Evolutionary conservation across 164 flowering plant genomes (phyloP).

Genomic region (Pachysandra terminalis): DNA sequence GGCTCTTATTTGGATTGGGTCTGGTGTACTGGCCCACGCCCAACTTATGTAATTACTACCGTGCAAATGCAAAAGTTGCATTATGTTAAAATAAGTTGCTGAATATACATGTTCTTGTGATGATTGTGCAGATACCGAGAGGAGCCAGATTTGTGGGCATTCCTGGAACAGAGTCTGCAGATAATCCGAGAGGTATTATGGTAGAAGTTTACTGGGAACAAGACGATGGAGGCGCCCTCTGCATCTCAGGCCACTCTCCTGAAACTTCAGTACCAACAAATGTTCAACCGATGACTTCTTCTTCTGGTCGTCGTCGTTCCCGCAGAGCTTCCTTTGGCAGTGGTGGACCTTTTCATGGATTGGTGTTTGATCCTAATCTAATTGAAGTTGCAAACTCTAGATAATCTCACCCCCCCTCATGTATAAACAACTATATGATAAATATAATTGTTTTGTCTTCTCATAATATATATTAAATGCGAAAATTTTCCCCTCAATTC

Average conservation of each 20-base stretch:
- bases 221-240: slow-evolving; percentile 72
- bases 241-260: slow-evolving; percentile 77
- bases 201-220: slow-evolving; percentile 90
- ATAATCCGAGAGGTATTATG: slow-evolving; percentile 74
- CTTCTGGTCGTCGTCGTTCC: slow-evolving; percentile 18
- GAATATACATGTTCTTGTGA: neutral
- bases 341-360: slow-evolving; percentile 36
- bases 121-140: slow-evolving; percentile 58
- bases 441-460: too few species aligned
- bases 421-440: too few species aligned
- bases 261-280: slow-evolving; percentile 59
- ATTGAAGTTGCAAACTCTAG: slow-evolving; percentile 13
- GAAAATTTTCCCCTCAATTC: too few species aligned
- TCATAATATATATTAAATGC: too few species aligned
- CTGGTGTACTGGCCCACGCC: too few species aligned
- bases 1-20: too few species aligned
- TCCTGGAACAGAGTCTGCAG: slow-evolving; percentile 72
- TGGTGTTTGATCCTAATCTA: slow-evolving; percentile 51
- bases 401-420: neutral
- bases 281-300: slow-evolving; percentile 24
- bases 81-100: neutral
- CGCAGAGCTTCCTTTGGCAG: slow-evolving; percentile 20
- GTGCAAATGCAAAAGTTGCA: too few species aligned
- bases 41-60: too few species aligned
- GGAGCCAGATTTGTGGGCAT: slow-evolving; percentile 81